These are phyloP conservation scores for Podochytrium sp. DNA, from an alignment of 192 early-diverging fungal species.

Conservation along the genomic window DNA sequence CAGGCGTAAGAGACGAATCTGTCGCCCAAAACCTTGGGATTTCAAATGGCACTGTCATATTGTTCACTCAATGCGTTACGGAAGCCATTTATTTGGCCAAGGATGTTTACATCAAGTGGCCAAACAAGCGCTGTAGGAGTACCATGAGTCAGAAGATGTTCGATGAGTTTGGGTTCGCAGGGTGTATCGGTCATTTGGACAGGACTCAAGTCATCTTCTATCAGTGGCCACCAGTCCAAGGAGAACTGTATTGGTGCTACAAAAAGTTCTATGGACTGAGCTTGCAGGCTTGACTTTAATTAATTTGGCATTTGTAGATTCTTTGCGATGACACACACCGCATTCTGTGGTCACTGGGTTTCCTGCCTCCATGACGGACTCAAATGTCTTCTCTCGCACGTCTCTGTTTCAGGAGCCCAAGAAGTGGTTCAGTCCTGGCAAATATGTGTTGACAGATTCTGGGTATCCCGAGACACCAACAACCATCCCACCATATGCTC, in stretches of 20 bases:
- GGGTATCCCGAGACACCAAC: neutral
- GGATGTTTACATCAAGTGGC: neutral
- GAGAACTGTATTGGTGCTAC: constrained; percentile 20
- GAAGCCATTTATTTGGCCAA: constrained; percentile 1
- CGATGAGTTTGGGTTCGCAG: neutral
- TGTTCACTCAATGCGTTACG: neutral
- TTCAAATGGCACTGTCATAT: neutral
- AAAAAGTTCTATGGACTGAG: constrained; percentile 17
- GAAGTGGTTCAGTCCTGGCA: neutral
- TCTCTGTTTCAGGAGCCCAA: neutral
- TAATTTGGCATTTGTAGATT: neutral
- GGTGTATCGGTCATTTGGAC: constrained; percentile 11
- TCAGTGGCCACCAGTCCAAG: neutral
- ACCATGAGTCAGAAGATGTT: neutral
- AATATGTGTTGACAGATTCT: constrained; percentile 8
- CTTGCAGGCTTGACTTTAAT: neutral
- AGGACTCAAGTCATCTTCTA: constrained; percentile 11
- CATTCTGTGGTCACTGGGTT: constrained; percentile 16
- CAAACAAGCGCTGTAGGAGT: neutral
- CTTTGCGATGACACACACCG: neutral
- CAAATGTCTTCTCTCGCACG: constrained; percentile 1
- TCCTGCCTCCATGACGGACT: constrained; percentile 19
- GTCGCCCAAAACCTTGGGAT: constrained; percentile 5
- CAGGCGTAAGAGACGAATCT: neutral
- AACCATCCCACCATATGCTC: constrained; percentile 1